Evolutionary conservation across 345 rosid species (phyloP).

Genomic region (Tarenaya hassleriana): DNA sequence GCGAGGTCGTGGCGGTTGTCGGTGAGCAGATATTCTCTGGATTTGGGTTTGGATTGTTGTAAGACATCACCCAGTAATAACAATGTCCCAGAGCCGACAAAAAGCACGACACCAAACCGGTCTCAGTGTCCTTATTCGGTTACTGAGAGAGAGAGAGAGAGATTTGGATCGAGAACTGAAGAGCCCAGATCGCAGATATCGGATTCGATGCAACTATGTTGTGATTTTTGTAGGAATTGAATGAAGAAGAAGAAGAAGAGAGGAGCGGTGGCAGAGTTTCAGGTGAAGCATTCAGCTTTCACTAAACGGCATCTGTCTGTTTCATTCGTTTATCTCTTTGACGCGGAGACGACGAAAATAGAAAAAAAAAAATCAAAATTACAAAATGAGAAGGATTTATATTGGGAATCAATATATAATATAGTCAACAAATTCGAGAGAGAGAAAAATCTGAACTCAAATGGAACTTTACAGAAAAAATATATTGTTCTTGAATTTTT

Average conservation of each 20-base stretch:
- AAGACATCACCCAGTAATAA: conserved; percentile 35
- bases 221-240: too few species aligned
- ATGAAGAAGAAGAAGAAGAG: neutral
- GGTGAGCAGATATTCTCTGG: conserved; percentile 18
- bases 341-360: too few species aligned
- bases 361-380: neutral
- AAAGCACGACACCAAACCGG: too few species aligned
- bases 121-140: too few species aligned
- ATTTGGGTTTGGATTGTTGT: conserved; percentile 20
- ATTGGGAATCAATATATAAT: too few species aligned
- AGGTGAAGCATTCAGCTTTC: conserved; percentile 22
- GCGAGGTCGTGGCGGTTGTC: conserved; percentile 9
- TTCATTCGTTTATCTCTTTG: conserved; percentile 2
- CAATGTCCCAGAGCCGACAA: conserved; percentile 2
- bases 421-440: too few species aligned
- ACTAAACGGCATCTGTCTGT: conserved; percentile 20
- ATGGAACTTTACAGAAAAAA: too few species aligned
- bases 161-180: neutral
- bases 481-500: too few species aligned
- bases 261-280: conserved; percentile 19
- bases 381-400: neutral
- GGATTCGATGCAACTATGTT: conserved; percentile 7
- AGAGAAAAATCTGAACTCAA: too few species aligned
- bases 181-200: conserved; percentile 22
- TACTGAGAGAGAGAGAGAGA: too few species aligned